A percentile compares a stretch with the other conserved stretches of the same genome.
These are phyloP conservation scores for Wallacemonas collosoma DNA, from an alignment of 208 protist genomes.

Conservation along the genomic window DNA sequence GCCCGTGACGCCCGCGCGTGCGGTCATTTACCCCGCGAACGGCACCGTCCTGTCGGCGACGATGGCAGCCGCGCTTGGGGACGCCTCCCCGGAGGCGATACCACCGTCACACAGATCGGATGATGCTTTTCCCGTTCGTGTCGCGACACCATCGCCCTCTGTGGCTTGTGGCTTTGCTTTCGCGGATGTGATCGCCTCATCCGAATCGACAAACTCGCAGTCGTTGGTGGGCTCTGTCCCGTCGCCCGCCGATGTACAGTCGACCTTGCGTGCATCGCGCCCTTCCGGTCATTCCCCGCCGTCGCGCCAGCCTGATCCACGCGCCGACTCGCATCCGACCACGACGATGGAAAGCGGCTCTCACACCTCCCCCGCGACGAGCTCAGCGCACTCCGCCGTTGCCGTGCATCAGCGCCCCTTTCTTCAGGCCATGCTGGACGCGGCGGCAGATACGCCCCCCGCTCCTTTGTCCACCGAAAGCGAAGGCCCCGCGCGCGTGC, in stretches of 20 bases:
- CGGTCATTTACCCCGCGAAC: not conserved
- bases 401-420: slow-evolving; percentile 10
- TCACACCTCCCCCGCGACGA: not conserved
- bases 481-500: not conserved
- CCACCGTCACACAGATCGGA: not conserved
- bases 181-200: not conserved
- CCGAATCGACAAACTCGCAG: not conserved
- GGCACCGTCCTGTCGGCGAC: not conserved
- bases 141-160: not conserved
- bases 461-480: not conserved
- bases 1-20: not conserved
- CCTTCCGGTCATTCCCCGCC: not conserved
- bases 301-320: not conserved
- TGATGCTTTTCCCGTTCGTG: not conserved
- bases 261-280: not conserved
- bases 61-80: not conserved
- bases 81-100: slow-evolving; percentile 4
- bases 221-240: not conserved
- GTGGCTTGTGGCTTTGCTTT: not conserved
- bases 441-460: not conserved
- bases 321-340: too few relatives aligned
- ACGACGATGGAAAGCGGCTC: not conserved
- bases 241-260: not conserved
- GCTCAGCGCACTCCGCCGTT: slow-evolving; percentile 1
- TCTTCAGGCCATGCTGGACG: slow-evolving; percentile 8